These are phyloP conservation scores for Volvox africanus DNA, from an alignment of 139 green algal genomes.

Conservation along the genomic window DNA sequence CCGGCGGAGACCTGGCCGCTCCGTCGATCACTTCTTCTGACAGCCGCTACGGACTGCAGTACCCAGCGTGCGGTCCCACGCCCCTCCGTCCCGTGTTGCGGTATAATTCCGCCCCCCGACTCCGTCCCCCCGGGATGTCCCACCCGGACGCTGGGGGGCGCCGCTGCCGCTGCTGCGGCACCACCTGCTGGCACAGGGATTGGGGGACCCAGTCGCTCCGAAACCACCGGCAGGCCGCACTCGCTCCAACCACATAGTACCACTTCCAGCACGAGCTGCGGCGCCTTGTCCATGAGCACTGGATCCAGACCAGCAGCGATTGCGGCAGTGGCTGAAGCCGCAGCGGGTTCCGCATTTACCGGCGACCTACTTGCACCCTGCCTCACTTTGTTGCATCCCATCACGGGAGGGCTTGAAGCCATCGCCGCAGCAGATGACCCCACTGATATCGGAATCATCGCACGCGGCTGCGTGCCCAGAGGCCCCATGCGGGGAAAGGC, in stretches of 20 bases:
- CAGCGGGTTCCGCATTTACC: not conserved
- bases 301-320: not conserved
- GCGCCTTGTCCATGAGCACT: conserved; percentile 8
- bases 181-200: not conserved
- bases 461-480: not conserved
- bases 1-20: not conserved
- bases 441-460: too few relatives aligned
- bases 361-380: not conserved
- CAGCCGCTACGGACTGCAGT: too few relatives aligned
- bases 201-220: not conserved
- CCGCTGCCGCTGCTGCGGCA: not conserved
- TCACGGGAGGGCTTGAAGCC: not conserved
- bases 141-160: not conserved
- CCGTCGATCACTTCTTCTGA: not conserved
- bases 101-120: too few relatives aligned
- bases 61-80: too few relatives aligned
- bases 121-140: too few relatives aligned
- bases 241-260: not conserved
- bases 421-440: not conserved
- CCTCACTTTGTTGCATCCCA: not conserved
- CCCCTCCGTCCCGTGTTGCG: too few relatives aligned
- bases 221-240: not conserved
- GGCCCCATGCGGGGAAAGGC: not conserved
- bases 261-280: conserved; percentile 34
- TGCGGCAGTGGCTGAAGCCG: not conserved